Base-by-base conservation (phyloP, 208 protist species). In the Wallacemonas rigidus region DNA sequence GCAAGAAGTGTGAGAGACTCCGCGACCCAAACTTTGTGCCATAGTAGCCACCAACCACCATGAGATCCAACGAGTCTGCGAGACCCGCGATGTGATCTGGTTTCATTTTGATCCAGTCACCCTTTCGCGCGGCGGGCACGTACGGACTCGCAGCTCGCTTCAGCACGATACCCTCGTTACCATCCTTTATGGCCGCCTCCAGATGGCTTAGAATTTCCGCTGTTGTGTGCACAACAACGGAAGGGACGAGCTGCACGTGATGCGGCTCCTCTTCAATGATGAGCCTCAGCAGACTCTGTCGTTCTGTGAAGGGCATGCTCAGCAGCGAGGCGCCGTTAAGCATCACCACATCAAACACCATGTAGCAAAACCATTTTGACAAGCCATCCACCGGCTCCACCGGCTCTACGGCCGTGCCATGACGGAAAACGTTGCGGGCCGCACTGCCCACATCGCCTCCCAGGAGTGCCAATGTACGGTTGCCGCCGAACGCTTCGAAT, bases 71-170 rank as follows among this genome's bases (percentile, higher is more conserved):
- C 39, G 79, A 73, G 64, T 87, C 81, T 7, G 77, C 75, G 26
- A 89, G 67, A 3, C 77, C 80, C 38, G 73, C 54, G 15, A 90
- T 72, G 74, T 90, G 79, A 61, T 87, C 83, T 6, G 76, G 72
- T 71, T 93, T 95, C n/a, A 87, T 62, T 72, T 95, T 95, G 55
- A 90, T 67, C 86, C 90, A 93, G 3, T 85, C 64, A 8, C 57
- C 26, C 36, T 83, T 80, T 12, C 87, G 76, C 79, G 89, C 82
- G 12, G 57, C 84, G 14, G 84, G 72, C 1, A 77, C 48, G 72
- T 91, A 93, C 3, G 47, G 54, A 61, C 72, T 80, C 26, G 3
- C 15, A 3, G 39, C 51, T 17, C 51, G 48, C 69, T 93, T 90
- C 56, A 94, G 47, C 50, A 92, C 73, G 44, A 91, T 72, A 8